Conservation (phyloP, 2,329 filamentous ascomycete species). For the Ceratocystis albifundus region DNA sequence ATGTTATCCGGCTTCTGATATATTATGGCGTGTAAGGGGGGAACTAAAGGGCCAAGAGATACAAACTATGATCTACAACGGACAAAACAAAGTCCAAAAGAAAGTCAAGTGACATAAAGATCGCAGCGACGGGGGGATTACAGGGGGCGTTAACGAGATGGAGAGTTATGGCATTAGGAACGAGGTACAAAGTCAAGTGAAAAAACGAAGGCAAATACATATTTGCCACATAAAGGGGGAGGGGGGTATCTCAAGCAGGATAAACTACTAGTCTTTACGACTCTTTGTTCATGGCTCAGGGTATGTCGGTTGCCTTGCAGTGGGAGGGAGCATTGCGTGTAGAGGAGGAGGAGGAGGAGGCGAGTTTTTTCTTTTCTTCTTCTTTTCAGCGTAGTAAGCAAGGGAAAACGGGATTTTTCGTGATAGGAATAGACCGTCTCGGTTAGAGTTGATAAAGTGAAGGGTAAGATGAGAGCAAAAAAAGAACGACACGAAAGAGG, state of each 20-base stretch:
- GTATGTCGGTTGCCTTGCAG: background rate
- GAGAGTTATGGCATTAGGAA: background rate
- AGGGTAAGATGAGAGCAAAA: no score
- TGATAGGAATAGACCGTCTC: no score
- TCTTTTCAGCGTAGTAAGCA: no score
- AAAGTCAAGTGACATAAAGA: background rate
- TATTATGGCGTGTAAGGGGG: no score
- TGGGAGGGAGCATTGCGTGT: background rate
- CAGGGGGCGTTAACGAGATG: background rate
- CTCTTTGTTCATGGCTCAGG: background rate
- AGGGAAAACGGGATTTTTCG: no score
- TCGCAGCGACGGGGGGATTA: background rate
- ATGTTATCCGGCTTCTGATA: no score
- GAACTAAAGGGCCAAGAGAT: background rate
- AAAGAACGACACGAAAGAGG: background rate
- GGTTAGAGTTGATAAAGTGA: no score
- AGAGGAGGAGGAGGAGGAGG: no score
- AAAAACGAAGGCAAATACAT: background rate
- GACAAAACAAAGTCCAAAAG: background rate
- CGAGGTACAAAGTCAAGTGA: background rate
- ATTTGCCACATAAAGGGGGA: conserved; percentile 4
- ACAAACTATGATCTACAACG: background rate
- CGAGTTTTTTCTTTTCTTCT: no score
- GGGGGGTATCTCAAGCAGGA: background rate
- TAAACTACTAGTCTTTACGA: background rate